These are phyloP conservation scores for Vicia sativa DNA, from an alignment of 306 rosid genomes.

Conservation along the genomic window DNA sequence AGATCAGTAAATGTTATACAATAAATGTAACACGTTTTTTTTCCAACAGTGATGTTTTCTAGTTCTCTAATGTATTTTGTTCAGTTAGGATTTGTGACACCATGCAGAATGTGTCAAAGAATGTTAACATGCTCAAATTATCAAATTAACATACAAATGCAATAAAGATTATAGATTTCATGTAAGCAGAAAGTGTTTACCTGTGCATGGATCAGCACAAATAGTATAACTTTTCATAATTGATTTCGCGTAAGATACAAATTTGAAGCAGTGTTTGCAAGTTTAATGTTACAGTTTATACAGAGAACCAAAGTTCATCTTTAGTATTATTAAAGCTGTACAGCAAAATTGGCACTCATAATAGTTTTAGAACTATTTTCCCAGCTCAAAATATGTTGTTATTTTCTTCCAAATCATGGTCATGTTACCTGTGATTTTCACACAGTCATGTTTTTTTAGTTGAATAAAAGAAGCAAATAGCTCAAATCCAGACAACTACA, in stretches of 20 bases:
- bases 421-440: not conserved
- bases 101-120: not conserved
- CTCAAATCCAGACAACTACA: not conserved
- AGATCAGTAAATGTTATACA: not conserved
- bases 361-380: not conserved
- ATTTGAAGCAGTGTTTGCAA: slow-evolving; percentile 2
- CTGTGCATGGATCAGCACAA: not conserved
- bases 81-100: slow-evolving; percentile 22
- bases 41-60: slow-evolving; percentile 5
- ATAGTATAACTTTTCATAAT: too few relatives aligned
- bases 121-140: slow-evolving; percentile 16
- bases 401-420: not conserved
- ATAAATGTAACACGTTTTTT: slow-evolving; percentile 1
- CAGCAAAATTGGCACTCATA: not conserved
- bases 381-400: not conserved
- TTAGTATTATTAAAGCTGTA: not conserved
- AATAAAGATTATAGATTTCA: not conserved
- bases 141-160: not conserved
- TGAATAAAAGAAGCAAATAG: not conserved
- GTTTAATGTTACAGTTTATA: not conserved
- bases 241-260: too few relatives aligned
- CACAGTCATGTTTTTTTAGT: not conserved
- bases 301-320: not conserved
- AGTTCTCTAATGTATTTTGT: slow-evolving; percentile 11
- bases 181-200: slow-evolving; percentile 11